Evolutionary conservation across 495 filamentous ascomycete species (phyloP).

Genomic region (Arthonia radiata): DNA sequence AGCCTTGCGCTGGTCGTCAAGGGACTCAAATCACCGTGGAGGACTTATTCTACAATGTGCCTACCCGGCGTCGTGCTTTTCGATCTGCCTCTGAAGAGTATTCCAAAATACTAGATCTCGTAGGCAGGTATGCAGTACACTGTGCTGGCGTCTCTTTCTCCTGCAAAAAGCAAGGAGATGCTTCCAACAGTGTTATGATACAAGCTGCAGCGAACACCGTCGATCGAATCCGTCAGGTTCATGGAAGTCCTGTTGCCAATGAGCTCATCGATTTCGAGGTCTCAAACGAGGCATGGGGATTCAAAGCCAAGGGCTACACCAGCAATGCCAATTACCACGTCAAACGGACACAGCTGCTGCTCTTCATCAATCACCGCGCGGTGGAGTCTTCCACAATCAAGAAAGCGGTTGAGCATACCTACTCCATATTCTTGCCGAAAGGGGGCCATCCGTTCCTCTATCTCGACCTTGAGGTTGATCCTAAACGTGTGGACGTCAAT

Average conservation of each 20-base stretch:
- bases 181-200: slow-evolving; percentile 55
- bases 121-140: slow-evolving; percentile 89
- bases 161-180: slow-evolving; percentile 88
- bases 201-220: slow-evolving; percentile 39
- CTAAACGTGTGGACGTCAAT: slow-evolving; percentile 85
- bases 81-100: slow-evolving; percentile 86
- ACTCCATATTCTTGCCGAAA: slow-evolving; percentile 75
- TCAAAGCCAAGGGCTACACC: slow-evolving; percentile 54
- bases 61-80: slow-evolving; percentile 70
- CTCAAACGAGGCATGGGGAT: slow-evolving; percentile 54
- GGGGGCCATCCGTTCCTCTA: slow-evolving; percentile 89
- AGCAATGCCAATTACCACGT: slow-evolving; percentile 93
- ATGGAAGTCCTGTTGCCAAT: slow-evolving; percentile 67
- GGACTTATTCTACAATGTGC: slow-evolving; percentile 92
- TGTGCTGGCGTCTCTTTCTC: slow-evolving; percentile 77
- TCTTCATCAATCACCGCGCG: slow-evolving; percentile 96
- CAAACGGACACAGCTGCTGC: slow-evolving; percentile 66
- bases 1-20: slow-evolving; percentile 67
- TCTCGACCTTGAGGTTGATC: slow-evolving; percentile 80
- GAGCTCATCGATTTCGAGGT: slow-evolving; percentile 60
- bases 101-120: slow-evolving; percentile 88
- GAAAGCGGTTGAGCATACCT: slow-evolving; percentile 78
- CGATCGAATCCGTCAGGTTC: slow-evolving; percentile 75
- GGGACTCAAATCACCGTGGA: slow-evolving; percentile 96
- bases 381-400: slow-evolving; percentile 81